phyloP scores from a whole-genome alignment of 2,329 filamentous ascomycete genomes.

The Eutypa lata region DNA sequence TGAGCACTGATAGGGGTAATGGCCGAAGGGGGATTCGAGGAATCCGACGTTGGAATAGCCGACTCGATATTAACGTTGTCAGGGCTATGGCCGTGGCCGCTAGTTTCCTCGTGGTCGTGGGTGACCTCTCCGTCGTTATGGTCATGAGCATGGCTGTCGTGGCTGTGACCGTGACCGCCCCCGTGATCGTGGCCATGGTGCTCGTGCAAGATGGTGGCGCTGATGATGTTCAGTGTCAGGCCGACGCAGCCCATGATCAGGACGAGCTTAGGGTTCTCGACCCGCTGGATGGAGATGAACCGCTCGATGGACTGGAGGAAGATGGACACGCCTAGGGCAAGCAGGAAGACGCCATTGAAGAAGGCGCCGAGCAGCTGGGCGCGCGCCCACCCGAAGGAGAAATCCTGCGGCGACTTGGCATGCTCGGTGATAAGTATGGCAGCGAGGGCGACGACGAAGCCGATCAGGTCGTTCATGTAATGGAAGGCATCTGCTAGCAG shows the following conservation, averaged over 20 bases:
- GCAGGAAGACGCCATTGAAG: constrained; percentile 74
- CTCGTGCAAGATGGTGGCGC: constrained; percentile 64
- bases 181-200: constrained; percentile 27
- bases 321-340: constrained; percentile 70
- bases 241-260: constrained; percentile 69
- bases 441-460: constrained; percentile 63
- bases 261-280: constrained; percentile 64
- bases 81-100: constrained; percentile 32
- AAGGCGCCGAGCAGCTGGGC: constrained; percentile 73
- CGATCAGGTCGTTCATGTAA: constrained; percentile 69
- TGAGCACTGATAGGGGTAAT: constrained; percentile 35
- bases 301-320: constrained; percentile 71
- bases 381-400: constrained; percentile 75
- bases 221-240: constrained; percentile 64
- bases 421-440: constrained; percentile 60
- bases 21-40: constrained; percentile 14
- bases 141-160: constrained; percentile 6
- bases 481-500: constrained; percentile 77
- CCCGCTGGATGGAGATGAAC: constrained; percentile 55
- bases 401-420: constrained; percentile 51
- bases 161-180: constrained; percentile 11
- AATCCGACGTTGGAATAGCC: constrained; percentile 15
- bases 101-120: constrained; percentile 5
- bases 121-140: constrained; percentile 1
- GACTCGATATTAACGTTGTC: constrained; percentile 32